phyloP scores from a whole-genome alignment of 1,284 basidiomycete genomes.

The Fomitiporia mediterranea region DNA sequence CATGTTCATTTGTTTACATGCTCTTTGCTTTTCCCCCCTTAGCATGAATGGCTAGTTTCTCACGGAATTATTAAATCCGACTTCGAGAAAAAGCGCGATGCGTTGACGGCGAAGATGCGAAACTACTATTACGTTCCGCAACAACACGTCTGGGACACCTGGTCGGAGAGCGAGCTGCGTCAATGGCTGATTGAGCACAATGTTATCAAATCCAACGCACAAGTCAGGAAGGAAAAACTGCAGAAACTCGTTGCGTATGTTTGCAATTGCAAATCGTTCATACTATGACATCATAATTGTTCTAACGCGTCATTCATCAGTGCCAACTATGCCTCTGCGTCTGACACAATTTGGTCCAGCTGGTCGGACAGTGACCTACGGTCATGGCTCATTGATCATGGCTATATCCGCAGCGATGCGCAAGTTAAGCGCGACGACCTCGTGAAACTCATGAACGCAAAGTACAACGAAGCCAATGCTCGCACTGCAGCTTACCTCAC shows the following conservation, averaged over 20 bases:
- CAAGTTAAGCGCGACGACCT: slow-evolving; percentile 72
- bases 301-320: slow-evolving; percentile 36
- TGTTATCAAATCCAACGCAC: slow-evolving; percentile 66
- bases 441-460: slow-evolving; percentile 59
- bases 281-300: too few relatives aligned
- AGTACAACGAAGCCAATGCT: slow-evolving; percentile 42
- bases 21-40: slow-evolving; percentile 9
- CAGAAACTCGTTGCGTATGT: slow-evolving; percentile 63
- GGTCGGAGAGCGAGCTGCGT: slow-evolving; percentile 66
- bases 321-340: slow-evolving; percentile 70
- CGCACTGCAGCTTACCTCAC: slow-evolving; percentile 61
- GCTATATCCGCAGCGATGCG: slow-evolving; percentile 63
- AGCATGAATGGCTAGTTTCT: slow-evolving; percentile 79
- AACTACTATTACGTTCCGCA: slow-evolving; percentile 65
- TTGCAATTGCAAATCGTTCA: background rate
- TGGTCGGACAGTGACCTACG: slow-evolving; percentile 81
- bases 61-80: slow-evolving; percentile 67
- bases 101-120: slow-evolving; percentile 67
- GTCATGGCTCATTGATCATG: slow-evolving; percentile 73
- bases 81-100: slow-evolving; percentile 62
- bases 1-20: background rate
- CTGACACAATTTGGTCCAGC: slow-evolving; percentile 62
- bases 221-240: slow-evolving; percentile 73
- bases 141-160: slow-evolving; percentile 61
- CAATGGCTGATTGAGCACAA: slow-evolving; percentile 69